These are phyloP conservation scores for Pseudocercospora macadamiae DNA, from an alignment of 2,329 filamentous ascomycete species.

Conservation along the genomic window DNA sequence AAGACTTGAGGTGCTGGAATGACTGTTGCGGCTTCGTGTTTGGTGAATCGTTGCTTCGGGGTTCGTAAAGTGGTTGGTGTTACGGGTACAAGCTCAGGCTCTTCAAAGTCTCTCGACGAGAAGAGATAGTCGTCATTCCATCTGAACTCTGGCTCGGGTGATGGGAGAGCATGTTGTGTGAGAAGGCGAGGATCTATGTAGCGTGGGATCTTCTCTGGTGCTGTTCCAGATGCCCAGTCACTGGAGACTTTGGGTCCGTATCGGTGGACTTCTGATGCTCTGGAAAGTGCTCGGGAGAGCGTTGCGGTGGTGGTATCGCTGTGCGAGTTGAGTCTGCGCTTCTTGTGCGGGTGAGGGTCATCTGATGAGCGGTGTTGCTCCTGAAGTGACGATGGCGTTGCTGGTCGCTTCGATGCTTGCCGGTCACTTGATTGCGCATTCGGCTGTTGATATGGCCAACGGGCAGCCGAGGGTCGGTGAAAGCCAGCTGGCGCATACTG, in stretches of 20 bases:
- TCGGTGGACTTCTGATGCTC: background rate
- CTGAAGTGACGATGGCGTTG: background rate
- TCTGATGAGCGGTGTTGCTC: too few species aligned
- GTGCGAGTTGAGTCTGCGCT: background rate
- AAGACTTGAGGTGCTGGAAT: too few species aligned
- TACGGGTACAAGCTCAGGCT: background rate
- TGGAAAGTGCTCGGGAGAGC: background rate
- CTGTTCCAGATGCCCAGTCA: background rate
- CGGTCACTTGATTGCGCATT: too few species aligned
- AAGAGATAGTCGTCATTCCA: background rate
- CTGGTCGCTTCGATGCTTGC: background rate
- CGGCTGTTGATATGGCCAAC: too few species aligned
- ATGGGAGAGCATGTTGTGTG: background rate
- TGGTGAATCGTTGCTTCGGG: background rate
- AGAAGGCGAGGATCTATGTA: background rate
- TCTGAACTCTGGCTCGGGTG: background rate
- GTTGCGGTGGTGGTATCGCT: background rate
- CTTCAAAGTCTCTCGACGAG: background rate
- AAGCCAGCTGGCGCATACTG: background rate
- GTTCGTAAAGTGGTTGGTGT: too few species aligned
- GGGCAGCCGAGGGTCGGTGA: background rate
- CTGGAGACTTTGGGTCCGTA: too few species aligned
- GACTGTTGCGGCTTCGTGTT: too few species aligned
- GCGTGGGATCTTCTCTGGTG: background rate
- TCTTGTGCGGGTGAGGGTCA: background rate